Percentiles rank a stretch among this genome's conserved stretches.
phyloP scores from a whole-genome alignment of 345 rosid genomes.

The Toxicodendron radicans region DNA sequence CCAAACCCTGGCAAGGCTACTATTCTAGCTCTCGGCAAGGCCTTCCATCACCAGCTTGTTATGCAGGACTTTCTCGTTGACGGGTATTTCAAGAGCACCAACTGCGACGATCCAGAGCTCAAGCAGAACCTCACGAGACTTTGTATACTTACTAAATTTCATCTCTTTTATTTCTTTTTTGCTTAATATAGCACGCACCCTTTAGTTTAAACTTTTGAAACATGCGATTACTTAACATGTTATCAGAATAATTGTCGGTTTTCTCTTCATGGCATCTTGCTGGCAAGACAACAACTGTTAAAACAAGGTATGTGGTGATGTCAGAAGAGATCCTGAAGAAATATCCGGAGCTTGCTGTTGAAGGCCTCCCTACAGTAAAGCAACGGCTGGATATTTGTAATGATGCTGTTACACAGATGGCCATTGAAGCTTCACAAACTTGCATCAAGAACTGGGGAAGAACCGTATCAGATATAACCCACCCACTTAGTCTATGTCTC shows the following conservation, averaged over 20 bases:
- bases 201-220: too few relatives aligned
- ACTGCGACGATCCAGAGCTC: slow-evolving; percentile 87
- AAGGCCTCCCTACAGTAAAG: slow-evolving; percentile 81
- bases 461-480: slow-evolving; percentile 68
- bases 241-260: not conserved
- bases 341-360: slow-evolving; percentile 82
- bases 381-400: slow-evolving; percentile 81
- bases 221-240: too few relatives aligned
- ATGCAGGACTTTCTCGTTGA: slow-evolving; percentile 94
- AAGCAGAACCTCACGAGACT: slow-evolving; percentile 83
- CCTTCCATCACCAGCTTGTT: slow-evolving; percentile 94
- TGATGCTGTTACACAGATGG: slow-evolving; percentile 85
- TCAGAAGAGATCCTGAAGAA: slow-evolving; percentile 83
- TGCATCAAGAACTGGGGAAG: slow-evolving; percentile 91
- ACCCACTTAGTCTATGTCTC: slow-evolving; percentile 98
- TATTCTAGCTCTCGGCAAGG: slow-evolving; percentile 84
- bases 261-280: slow-evolving; percentile 15
- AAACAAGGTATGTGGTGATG: slow-evolving; percentile 95
- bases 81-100: slow-evolving; percentile 87
- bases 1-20: slow-evolving; percentile 69
- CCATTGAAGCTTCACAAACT: slow-evolving; percentile 72
- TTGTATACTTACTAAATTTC: slow-evolving; percentile 44
- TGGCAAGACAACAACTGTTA: slow-evolving; percentile 97
- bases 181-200: too few relatives aligned
- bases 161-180: slow-evolving; percentile 7